phyloP scores from a whole-genome alignment of 495 filamentous ascomycete species.

The Bathelium albidoporum region DNA sequence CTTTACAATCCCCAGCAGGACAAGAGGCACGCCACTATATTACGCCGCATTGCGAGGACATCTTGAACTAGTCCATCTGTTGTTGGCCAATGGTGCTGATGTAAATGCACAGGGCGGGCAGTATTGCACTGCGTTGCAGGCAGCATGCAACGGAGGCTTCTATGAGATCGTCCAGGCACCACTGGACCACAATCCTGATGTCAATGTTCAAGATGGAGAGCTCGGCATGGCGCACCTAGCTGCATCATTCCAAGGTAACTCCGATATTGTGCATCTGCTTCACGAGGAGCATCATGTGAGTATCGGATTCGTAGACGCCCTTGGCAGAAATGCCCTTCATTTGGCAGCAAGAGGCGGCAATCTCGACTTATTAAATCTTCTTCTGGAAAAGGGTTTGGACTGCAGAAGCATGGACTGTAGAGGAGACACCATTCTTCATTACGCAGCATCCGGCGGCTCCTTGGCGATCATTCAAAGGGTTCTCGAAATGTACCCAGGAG shows the following conservation, averaged over 20 bases:
- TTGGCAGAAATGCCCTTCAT: not conserved
- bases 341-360: not conserved
- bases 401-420: not conserved
- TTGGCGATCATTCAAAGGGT: not conserved
- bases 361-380: not conserved
- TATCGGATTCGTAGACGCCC: not conserved
- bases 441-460: not conserved
- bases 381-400: not conserved
- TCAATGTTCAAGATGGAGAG: constrained; percentile 7
- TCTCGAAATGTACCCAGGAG: not conserved
- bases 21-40: constrained; percentile 4
- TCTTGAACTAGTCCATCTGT: constrained; percentile 12
- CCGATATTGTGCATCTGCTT: constrained; percentile 7
- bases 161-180: constrained; percentile 11
- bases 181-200: constrained; percentile 10
- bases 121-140: constrained; percentile 15
- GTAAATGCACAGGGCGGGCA: constrained; percentile 15
- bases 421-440: not conserved
- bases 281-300: not conserved
- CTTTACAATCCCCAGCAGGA: constrained; percentile 2
- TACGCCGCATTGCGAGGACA: constrained; percentile 12
- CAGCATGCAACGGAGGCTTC: constrained; percentile 9
- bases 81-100: constrained; percentile 17
- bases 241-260: constrained; percentile 9
- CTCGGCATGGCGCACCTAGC: constrained; percentile 12